A percentile compares a stretch with the other conserved stretches of the same genome.
Conservation (phyloP, 2,329 filamentous ascomycete genomes). For the Aspergillus alliaceus region DNA sequence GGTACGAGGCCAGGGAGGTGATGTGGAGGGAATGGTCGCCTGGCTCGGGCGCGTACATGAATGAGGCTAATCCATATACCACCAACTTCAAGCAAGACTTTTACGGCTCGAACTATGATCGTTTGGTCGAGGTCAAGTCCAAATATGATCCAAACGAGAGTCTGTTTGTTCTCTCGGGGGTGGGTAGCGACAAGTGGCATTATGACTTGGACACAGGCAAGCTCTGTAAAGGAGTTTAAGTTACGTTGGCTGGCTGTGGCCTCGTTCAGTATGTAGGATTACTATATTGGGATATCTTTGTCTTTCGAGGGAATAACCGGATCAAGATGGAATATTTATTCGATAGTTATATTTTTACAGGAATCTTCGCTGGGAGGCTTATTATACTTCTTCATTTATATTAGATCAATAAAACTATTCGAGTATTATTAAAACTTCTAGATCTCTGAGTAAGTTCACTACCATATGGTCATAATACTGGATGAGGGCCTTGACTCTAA, state of each 20-base stretch:
- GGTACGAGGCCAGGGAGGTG: slow-evolving; percentile 16
- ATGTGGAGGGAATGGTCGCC: slow-evolving; percentile 28
- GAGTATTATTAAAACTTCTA: too few species aligned
- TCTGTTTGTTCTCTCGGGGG: slow-evolving; percentile 17
- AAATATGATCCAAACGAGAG: slow-evolving; percentile 27
- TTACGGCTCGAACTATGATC: slow-evolving; percentile 28
- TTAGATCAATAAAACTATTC: too few species aligned
- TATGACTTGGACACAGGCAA: slow-evolving; percentile 19
- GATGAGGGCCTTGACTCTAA: too few species aligned
- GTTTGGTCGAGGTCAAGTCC: slow-evolving; percentile 24
- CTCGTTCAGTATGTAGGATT: too few species aligned
- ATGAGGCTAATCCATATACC: slow-evolving; percentile 20
- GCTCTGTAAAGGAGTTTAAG: slow-evolving; percentile 10
- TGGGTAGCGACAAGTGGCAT: slow-evolving; percentile 23
- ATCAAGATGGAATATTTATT: too few species aligned
- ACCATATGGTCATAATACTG: too few species aligned
- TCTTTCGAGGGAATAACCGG: too few species aligned
- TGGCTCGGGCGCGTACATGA: slow-evolving; percentile 25
- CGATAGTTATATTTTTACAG: too few species aligned
- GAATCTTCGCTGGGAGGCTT: too few species aligned
- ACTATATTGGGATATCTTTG: too few species aligned
- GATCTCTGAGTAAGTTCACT: too few species aligned
- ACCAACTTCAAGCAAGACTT: slow-evolving; percentile 23
- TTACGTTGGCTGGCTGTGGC: neutral
- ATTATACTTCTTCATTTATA: too few species aligned